Conservation (phyloP, 139 green algal species). For the Picochlorum sp. region DNA sequence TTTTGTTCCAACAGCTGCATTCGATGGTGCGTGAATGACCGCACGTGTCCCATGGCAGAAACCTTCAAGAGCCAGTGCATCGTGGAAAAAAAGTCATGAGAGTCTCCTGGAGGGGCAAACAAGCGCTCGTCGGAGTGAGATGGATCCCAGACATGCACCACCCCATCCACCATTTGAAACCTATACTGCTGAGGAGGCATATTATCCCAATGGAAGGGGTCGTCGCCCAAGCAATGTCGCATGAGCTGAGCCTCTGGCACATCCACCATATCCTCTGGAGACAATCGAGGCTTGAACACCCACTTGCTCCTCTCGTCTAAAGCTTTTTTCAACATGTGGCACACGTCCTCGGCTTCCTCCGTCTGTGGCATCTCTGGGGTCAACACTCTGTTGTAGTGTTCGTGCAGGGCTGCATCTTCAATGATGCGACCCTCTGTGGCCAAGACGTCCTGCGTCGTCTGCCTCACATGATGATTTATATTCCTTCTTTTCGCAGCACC, state of each 20-base stretch:
- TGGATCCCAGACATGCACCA: conserved; percentile 66
- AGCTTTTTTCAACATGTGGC: conserved; percentile 70
- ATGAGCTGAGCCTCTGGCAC: conserved; percentile 53
- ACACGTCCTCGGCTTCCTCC: conserved; percentile 75
- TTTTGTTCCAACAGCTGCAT: conserved; percentile 97
- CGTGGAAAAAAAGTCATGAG: conserved; percentile 90
- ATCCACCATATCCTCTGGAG: conserved; percentile 24
- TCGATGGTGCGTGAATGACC: conserved; percentile 86
- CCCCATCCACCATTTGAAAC: conserved; percentile 83
- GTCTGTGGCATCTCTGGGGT: conserved; percentile 46
- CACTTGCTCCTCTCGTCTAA: conserved; percentile 77
- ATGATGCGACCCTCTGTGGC: conserved; percentile 37
- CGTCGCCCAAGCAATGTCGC: conserved; percentile 31
- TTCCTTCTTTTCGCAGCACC: too few species aligned
- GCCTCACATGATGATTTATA: neutral
- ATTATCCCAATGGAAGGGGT: conserved; percentile 59
- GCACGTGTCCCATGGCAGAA: conserved; percentile 63
- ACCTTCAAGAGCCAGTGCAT: conserved; percentile 70
- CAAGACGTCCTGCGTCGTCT: conserved; percentile 23
- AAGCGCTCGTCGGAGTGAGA: conserved; percentile 1
- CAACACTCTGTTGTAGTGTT: conserved; percentile 61
- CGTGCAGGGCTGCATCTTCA: conserved; percentile 52
- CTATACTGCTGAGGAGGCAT: neutral
- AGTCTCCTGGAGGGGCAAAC: conserved; percentile 52
- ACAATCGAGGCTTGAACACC: conserved; percentile 58